Evolutionary conservation across 768 basidiomycete species (phyloP).

Genomic region (Calocybe indica): DNA sequence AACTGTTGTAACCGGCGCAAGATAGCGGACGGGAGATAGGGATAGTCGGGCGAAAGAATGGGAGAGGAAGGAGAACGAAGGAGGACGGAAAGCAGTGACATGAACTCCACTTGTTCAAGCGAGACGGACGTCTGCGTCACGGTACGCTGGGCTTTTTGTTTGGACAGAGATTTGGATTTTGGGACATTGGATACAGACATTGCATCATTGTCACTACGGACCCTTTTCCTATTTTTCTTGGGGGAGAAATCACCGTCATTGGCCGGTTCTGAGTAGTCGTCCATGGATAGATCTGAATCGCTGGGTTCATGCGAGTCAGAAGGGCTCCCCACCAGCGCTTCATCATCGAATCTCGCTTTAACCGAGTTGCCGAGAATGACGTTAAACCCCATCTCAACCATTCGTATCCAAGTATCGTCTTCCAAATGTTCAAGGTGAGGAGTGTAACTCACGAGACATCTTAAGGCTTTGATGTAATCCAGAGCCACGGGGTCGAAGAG

Average conservation of each 20-base stretch:
- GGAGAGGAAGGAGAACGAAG: constrained; percentile 55
- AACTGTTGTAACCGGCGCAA: constrained; percentile 48
- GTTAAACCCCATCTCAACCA: constrained; percentile 73
- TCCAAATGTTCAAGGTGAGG: constrained; percentile 80
- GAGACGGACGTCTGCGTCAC: constrained; percentile 22
- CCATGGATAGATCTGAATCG: constrained; percentile 23
- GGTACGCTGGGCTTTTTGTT: constrained; percentile 13
- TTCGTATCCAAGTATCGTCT: constrained; percentile 54
- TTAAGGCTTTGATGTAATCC: constrained; percentile 78
- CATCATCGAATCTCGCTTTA: constrained; percentile 23
- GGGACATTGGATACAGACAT: constrained; percentile 5
- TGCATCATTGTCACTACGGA: constrained; percentile 16
- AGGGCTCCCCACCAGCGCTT: constrained; percentile 21
- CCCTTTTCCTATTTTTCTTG: constrained; percentile 31
- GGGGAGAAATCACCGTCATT: constrained; percentile 11
- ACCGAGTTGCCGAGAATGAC: constrained; percentile 61
- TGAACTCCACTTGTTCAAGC: constrained; percentile 68
- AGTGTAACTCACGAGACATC: constrained; percentile 51
- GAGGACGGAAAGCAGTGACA: constrained; percentile 55
- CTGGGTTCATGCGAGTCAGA: constrained; percentile 21
- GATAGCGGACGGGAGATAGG: constrained; percentile 42
- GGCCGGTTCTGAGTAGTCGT: constrained; percentile 20
- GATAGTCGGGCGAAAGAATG: constrained; percentile 37
- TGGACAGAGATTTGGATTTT: constrained; percentile 9
- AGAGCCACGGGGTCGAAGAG: constrained; percentile 63